phyloP scores from a whole-genome alignment of 768 basidiomycete genomes.

The Mycena olivaceomarginata region DNA sequence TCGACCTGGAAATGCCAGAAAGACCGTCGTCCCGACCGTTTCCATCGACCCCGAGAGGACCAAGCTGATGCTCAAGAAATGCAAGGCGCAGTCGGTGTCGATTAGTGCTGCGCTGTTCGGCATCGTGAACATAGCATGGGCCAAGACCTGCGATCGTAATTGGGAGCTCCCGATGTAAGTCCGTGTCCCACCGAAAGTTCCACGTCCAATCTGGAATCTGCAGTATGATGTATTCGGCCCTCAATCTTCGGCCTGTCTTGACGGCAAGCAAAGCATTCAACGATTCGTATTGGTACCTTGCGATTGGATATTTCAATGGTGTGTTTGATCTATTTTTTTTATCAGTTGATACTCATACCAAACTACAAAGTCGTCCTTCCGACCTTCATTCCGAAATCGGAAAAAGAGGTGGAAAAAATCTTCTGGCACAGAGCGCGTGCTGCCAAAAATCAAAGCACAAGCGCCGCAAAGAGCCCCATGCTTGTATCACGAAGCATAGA shows the following conservation, averaged over 20 bases:
- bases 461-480: slow-evolving; percentile 79
- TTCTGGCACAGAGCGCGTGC: slow-evolving; percentile 87
- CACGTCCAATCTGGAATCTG: slow-evolving; percentile 5
- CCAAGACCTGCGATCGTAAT: slow-evolving; percentile 64
- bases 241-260: slow-evolving; percentile 84
- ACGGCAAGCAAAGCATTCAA: slow-evolving; percentile 62
- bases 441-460: slow-evolving; percentile 81
- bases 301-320: slow-evolving; percentile 86
- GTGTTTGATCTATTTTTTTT: background rate
- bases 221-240: slow-evolving; percentile 91
- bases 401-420: slow-evolving; percentile 58
- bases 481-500: slow-evolving; percentile 75
- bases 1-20: slow-evolving; percentile 63
- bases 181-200: background rate
- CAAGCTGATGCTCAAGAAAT: slow-evolving; percentile 77
- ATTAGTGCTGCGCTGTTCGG: slow-evolving; percentile 84
- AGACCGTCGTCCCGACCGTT: slow-evolving; percentile 83
- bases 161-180: slow-evolving; percentile 73
- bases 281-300: slow-evolving; percentile 88
- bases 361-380: slow-evolving; percentile 77
- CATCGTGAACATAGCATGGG: slow-evolving; percentile 86
- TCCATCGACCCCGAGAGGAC: slow-evolving; percentile 75
- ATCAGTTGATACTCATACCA: background rate
- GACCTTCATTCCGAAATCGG: slow-evolving; percentile 73
- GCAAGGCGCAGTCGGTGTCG: slow-evolving; percentile 83